phyloP scores from a whole-genome alignment of 2,329 filamentous ascomycete species.

The Apiospora marii region DNA sequence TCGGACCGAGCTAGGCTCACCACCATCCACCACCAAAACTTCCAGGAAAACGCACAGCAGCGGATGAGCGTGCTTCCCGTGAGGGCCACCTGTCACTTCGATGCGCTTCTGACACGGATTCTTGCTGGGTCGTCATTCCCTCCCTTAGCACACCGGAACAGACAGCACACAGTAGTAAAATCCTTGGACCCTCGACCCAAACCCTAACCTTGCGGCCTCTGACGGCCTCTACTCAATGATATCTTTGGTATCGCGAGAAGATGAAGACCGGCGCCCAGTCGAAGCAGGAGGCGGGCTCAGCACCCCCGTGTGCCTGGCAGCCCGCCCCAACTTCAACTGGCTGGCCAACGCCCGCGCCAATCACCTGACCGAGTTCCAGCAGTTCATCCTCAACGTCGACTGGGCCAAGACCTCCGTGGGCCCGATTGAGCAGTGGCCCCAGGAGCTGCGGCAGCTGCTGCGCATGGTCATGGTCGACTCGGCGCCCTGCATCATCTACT shows the following conservation, averaged over 20 bases:
- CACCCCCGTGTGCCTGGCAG: neutral
- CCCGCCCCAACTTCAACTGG: slow-evolving; percentile 34
- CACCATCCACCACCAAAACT: slow-evolving; percentile 3
- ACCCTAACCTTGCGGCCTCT: neutral
- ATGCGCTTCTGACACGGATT: slow-evolving; percentile 2
- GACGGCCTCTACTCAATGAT: slow-evolving; percentile 18
- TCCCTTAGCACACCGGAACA: neutral
- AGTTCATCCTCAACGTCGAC: slow-evolving; percentile 44
- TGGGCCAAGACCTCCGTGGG: slow-evolving; percentile 53
- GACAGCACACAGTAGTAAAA: neutral
- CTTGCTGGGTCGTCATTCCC: slow-evolving; percentile 12
- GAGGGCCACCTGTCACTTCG: slow-evolving; percentile 5
- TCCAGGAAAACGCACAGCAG: neutral
- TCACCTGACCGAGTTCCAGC: slow-evolving; percentile 33
- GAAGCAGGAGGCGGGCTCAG: neutral
- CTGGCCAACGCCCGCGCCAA: slow-evolving; percentile 29
- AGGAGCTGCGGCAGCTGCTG: slow-evolving; percentile 47
- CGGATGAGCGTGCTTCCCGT: neutral
- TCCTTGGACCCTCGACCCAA: slow-evolving; percentile 5
- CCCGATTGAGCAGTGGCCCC: slow-evolving; percentile 47
- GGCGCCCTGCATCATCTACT: slow-evolving; percentile 45
- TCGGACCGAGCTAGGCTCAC: neutral
- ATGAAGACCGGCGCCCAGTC: slow-evolving; percentile 32
- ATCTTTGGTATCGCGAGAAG: slow-evolving; percentile 51
- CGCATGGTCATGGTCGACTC: slow-evolving; percentile 47